Evolutionary conservation across 1,284 basidiomycete species (phyloP).

Genomic region (Sphagnurus paluster): DNA sequence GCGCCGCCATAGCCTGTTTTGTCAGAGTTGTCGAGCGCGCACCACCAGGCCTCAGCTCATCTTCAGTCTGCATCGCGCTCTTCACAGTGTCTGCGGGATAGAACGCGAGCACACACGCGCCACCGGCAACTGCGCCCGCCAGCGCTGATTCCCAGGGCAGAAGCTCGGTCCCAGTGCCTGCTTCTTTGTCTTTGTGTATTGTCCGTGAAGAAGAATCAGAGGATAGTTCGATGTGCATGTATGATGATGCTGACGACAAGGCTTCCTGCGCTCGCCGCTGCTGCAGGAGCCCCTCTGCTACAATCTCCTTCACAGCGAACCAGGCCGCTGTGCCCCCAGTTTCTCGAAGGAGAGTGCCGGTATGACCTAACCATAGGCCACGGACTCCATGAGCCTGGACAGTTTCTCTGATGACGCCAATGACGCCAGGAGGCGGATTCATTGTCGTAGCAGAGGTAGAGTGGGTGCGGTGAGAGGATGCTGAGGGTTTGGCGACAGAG

Average conservation of each 20-base stretch:
- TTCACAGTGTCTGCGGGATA: slow-evolving; percentile 97
- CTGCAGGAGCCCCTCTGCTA: slow-evolving; percentile 37
- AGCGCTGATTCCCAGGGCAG: slow-evolving; percentile 81
- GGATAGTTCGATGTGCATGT: no score
- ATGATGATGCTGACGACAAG: no score
- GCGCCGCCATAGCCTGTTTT: slow-evolving; percentile 28
- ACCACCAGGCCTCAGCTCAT: slow-evolving; percentile 70
- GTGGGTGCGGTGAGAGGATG: slow-evolving; percentile 6
- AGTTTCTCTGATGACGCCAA: slow-evolving; percentile 65
- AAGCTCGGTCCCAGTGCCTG: slow-evolving; percentile 63
- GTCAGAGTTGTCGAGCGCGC: slow-evolving; percentile 21
- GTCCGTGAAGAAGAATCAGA: no score
- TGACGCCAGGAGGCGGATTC: slow-evolving; percentile 57
- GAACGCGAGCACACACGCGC: slow-evolving; percentile 81
- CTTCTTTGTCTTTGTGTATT: no score
- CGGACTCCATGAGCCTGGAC: slow-evolving; percentile 70
- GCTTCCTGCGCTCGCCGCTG: slow-evolving; percentile 52
- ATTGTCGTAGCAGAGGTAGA: slow-evolving; percentile 7
- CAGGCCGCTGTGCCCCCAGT: slow-evolving; percentile 90
- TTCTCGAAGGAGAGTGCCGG: slow-evolving; percentile 90
- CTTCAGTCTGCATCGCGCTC: slow-evolving; percentile 92
- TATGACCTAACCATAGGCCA: slow-evolving; percentile 95
- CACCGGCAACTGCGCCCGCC: slow-evolving; percentile 86
- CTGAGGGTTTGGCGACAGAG: background rate
- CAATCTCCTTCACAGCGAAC: slow-evolving; percentile 88